A percentile compares a stretch with the other conserved stretches of the same genome.
These are phyloP conservation scores for Cercospora zeina DNA, from an alignment of 2,329 filamentous ascomycete species.

Conservation along the genomic window DNA sequence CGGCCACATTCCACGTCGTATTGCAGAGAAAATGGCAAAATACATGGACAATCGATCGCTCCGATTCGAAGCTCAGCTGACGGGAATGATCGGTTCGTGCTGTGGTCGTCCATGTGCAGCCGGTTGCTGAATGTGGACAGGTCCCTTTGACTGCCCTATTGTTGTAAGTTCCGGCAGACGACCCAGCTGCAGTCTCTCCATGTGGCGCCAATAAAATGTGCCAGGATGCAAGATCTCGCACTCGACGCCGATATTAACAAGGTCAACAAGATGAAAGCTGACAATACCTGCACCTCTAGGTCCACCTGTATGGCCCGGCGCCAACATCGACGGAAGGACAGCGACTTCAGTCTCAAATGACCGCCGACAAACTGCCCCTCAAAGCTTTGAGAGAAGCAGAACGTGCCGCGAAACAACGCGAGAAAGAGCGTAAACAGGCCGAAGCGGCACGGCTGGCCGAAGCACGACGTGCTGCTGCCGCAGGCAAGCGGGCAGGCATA, in stretches of 20 bases:
- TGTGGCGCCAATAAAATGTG: too few relatives aligned
- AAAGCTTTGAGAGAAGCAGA: conserved; percentile 47
- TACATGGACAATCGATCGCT: conserved; percentile 65
- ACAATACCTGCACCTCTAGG: background rate
- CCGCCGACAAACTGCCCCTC: conserved; percentile 63
- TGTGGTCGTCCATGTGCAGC: background rate
- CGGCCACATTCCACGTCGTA: conserved; percentile 69
- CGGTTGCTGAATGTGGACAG: background rate
- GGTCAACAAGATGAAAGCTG: background rate
- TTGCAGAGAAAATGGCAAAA: conserved; percentile 70
- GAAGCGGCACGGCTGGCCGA: conserved; percentile 31
- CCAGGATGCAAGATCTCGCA: background rate
- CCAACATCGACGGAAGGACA: conserved; percentile 41
- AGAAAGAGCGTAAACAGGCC: conserved; percentile 29
- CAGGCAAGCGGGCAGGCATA: conserved; percentile 17
- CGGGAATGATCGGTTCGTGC: conserved; percentile 59
- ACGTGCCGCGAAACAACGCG: conserved; percentile 35
- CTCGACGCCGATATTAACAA: background rate
- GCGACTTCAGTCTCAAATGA: conserved; percentile 62
- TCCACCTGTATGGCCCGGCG: conserved; percentile 64
- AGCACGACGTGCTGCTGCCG: conserved; percentile 33
- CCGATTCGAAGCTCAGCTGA: conserved; percentile 67
- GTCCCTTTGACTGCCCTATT: conserved; percentile 69
- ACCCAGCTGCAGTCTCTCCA: background rate
- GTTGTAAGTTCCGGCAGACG: conserved; percentile 46